Conservation (phyloP, 441 rosid species). For the Raphanus hybrid region DNA sequence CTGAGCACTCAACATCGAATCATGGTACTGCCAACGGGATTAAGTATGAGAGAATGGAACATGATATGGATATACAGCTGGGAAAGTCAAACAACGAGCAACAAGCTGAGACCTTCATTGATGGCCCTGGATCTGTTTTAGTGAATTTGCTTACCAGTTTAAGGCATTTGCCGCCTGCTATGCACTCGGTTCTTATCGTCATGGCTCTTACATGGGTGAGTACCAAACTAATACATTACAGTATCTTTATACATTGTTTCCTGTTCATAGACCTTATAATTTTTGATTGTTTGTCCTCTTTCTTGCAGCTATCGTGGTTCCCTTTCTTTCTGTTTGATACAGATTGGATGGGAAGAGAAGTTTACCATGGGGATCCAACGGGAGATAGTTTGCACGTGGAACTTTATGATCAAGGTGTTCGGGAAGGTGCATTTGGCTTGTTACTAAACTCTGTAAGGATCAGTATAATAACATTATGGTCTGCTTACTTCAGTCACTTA, state of each 20-base stretch:
- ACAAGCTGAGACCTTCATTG: slow-evolving; percentile 57
- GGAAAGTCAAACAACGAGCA: slow-evolving; percentile 48
- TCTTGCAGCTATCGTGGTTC: slow-evolving; percentile 90
- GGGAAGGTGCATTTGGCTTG: slow-evolving; percentile 99
- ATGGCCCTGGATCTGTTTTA: slow-evolving; percentile 91
- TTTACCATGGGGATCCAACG: slow-evolving; percentile 93
- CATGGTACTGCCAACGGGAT: slow-evolving; percentile 49
- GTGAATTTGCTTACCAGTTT: slow-evolving; percentile 94
- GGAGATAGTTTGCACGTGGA: slow-evolving; percentile 61
- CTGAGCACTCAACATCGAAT: slow-evolving; percentile 53
- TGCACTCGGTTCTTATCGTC: slow-evolving; percentile 89
- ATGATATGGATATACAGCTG: slow-evolving; percentile 43
- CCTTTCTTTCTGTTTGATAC: slow-evolving; percentile 97
- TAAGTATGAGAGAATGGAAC: slow-evolving; percentile 48
- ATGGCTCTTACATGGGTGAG: slow-evolving; percentile 98
- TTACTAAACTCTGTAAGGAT: slow-evolving; percentile 97
- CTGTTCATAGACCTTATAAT: slow-evolving; percentile 1
- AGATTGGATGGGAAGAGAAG: slow-evolving; percentile 99
- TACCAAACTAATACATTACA: slow-evolving; percentile 9
- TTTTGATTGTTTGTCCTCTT: slow-evolving; percentile 27
- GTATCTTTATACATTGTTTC: slow-evolving; percentile 8
- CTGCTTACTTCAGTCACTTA: not conserved
- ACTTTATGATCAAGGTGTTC: slow-evolving; percentile 84
- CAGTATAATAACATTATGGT: not conserved
- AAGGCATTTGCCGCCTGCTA: slow-evolving; percentile 90